These are phyloP conservation scores for Chamaecrista fasciculata DNA, from an alignment of 306 rosid genomes.

Conservation along the genomic window DNA sequence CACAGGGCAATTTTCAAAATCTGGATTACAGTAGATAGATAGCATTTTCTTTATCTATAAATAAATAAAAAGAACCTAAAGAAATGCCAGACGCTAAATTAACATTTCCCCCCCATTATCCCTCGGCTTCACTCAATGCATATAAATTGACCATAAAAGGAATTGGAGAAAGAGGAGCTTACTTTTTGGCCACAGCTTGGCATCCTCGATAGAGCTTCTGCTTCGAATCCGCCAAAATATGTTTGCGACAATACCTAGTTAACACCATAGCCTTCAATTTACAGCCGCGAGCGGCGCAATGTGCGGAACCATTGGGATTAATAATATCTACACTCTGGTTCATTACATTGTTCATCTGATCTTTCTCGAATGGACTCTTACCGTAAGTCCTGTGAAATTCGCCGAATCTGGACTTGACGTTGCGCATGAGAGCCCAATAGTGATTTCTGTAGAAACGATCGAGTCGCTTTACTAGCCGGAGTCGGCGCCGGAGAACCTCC, in stretches of 20 bases:
- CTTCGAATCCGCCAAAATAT: constrained; percentile 43
- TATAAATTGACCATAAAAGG: neutral
- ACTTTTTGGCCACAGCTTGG: constrained; percentile 37
- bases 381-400: constrained; percentile 74
- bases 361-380: constrained; percentile 65
- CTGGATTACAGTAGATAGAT: neutral
- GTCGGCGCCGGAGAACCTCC: constrained; percentile 39
- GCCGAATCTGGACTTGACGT: constrained; percentile 43
- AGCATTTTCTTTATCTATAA: neutral
- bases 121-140: neutral
- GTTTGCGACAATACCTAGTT: constrained; percentile 38
- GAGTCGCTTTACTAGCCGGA: constrained; percentile 40
- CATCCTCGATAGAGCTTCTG: constrained; percentile 45
- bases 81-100: neutral
- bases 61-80: too few species aligned
- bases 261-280: constrained; percentile 50
- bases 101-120: neutral
- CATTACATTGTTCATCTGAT: constrained; percentile 18
- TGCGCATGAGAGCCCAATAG: constrained; percentile 76
- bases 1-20: neutral
- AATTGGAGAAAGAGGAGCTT: constrained; percentile 1
- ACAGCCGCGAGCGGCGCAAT: constrained; percentile 38
- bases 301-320: constrained; percentile 32
- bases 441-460: constrained; percentile 26
- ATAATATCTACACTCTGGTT: constrained; percentile 24